phyloP scores from a whole-genome alignment of 2,329 filamentous ascomycete species.

The Raffaelea arxii region DNA sequence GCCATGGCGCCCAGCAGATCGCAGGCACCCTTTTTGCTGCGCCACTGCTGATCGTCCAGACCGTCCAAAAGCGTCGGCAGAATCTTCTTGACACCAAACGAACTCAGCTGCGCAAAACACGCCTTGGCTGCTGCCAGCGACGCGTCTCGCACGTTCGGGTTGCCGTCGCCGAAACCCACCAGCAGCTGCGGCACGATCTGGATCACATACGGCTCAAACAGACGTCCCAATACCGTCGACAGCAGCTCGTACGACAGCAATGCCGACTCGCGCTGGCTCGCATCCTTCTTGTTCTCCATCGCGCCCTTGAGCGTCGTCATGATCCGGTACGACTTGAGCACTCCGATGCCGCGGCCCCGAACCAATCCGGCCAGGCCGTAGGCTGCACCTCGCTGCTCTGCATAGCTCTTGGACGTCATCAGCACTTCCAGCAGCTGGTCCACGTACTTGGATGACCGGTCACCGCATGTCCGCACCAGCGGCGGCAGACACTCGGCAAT shows the following conservation, averaged over 20 bases:
- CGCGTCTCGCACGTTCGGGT: slow-evolving; percentile 81
- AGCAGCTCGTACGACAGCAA: slow-evolving; percentile 86
- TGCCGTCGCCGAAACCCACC: slow-evolving; percentile 79
- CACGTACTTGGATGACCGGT: slow-evolving; percentile 72
- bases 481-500: slow-evolving; percentile 91
- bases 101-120: slow-evolving; percentile 87
- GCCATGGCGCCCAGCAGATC: slow-evolving; percentile 97
- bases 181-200: slow-evolving; percentile 89
- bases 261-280: slow-evolving; percentile 78
- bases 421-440: slow-evolving; percentile 71
- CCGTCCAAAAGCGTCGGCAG: slow-evolving; percentile 85
- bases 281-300: slow-evolving; percentile 91
- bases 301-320: slow-evolving; percentile 71
- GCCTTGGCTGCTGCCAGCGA: slow-evolving; percentile 90
- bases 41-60: slow-evolving; percentile 91
- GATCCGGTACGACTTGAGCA: slow-evolving; percentile 77
- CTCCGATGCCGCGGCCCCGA: slow-evolving; percentile 73
- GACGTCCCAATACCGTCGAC: slow-evolving; percentile 71
- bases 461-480: slow-evolving; percentile 69
- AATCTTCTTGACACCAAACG: slow-evolving; percentile 91
- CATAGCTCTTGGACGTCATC: slow-evolving; percentile 83
- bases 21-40: slow-evolving; percentile 96
- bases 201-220: slow-evolving; percentile 95
- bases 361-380: slow-evolving; percentile 91
- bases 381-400: slow-evolving; percentile 82